Conservation (phyloP, 192 early-diverging fungal genomes). For the Backusella tuberculispora region DNA sequence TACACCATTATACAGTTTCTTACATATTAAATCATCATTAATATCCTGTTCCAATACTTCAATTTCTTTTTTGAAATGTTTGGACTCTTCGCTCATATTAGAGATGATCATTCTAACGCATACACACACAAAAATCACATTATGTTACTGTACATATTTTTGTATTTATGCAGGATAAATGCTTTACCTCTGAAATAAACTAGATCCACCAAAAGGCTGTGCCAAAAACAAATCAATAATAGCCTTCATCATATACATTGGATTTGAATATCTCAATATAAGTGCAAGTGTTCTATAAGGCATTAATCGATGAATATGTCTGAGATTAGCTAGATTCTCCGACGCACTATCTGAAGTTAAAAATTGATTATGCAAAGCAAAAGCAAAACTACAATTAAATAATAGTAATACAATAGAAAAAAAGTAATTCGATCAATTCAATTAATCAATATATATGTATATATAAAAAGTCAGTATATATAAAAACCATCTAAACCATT, state of each 20-base stretch:
- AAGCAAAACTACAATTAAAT: conserved; percentile 48
- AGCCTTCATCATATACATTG: conserved; percentile 56
- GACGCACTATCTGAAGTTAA: conserved; percentile 53
- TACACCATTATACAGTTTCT: conserved; percentile 52
- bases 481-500: background rate
- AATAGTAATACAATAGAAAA: background rate
- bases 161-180: background rate
- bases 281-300: conserved; percentile 54
- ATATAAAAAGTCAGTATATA: conserved; percentile 2
- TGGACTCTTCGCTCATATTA: conserved; percentile 53
- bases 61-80: conserved; percentile 50
- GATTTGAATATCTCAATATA: conserved; percentile 56
- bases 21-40: conserved; percentile 40
- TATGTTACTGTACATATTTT: background rate
- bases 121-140: background rate
- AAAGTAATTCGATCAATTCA: background rate
- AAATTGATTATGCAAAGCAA: conserved; percentile 54
- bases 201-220: conserved; percentile 56
- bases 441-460: no score
- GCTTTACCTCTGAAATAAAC: conserved; percentile 53
- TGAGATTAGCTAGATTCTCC: conserved; percentile 52
- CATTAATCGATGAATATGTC: conserved; percentile 53
- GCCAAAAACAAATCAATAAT: conserved; percentile 59
- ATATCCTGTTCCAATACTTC: conserved; percentile 25
- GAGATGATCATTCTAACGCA: conserved; percentile 48